These are phyloP conservation scores for Panellus pusillus DNA, from an alignment of 768 basidiomycete species.

Conservation along the genomic window DNA sequence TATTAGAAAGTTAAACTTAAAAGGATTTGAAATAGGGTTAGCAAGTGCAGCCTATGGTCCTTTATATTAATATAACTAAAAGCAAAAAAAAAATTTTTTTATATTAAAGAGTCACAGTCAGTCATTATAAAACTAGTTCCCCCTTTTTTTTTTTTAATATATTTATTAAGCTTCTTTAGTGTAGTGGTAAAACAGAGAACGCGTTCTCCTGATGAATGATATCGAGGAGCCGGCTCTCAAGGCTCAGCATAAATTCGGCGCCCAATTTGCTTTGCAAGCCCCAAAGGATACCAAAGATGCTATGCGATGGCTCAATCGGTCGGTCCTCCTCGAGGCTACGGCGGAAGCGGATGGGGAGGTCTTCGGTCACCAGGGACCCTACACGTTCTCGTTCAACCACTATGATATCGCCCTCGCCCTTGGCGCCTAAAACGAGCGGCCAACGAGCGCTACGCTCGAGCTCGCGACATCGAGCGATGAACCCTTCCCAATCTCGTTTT, in stretches of 20 bases:
- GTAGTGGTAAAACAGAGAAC: too few species aligned
- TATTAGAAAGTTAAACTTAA: too few species aligned
- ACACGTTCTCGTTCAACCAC: constrained; percentile 79
- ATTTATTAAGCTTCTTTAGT: too few species aligned
- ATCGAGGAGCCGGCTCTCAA: constrained; percentile 62
- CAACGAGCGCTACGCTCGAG: constrained; percentile 85
- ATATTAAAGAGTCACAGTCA: too few species aligned
- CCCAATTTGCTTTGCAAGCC: constrained; percentile 61
- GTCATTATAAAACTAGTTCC: too few species aligned
- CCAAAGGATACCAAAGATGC: constrained; percentile 64
- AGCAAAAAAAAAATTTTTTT: too few species aligned
- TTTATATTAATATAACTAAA: too few species aligned
- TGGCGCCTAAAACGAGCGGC: constrained; percentile 67
- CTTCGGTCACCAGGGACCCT: constrained; percentile 62
- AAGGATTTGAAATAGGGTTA: too few species aligned
- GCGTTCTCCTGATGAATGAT: constrained; percentile 76
- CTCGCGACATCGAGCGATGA: constrained; percentile 86
- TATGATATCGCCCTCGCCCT: constrained; percentile 48
- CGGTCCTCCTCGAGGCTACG: constrained; percentile 46
- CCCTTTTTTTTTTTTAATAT: too few species aligned
- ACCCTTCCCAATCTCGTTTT: constrained; percentile 95
- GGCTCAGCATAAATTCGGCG: constrained; percentile 49
- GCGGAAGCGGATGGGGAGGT: constrained; percentile 62
- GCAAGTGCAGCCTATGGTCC: too few species aligned
- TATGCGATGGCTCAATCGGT: constrained; percentile 50